Conservation (phyloP, 805 yeast species). For the Aciculoconidium aculeatum region DNA sequence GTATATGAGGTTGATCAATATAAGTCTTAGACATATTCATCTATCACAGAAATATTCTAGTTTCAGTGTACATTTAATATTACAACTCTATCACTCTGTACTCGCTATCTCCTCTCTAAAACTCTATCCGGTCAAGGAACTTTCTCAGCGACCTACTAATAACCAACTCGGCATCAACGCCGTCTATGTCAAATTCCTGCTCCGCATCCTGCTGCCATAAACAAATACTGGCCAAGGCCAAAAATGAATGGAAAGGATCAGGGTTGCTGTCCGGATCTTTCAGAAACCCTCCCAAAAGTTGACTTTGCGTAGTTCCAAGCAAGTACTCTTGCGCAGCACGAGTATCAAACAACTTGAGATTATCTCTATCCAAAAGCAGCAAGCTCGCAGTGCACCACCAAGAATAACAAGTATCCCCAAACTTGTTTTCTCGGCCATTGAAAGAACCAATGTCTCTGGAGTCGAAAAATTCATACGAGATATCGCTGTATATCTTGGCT, state of each 20-base stretch:
- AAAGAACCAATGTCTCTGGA: conserved; percentile 64
- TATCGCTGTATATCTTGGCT: conserved; percentile 20
- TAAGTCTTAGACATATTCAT: background rate
- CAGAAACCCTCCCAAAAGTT: conserved; percentile 68
- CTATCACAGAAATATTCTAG: background rate
- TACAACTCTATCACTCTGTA: too few relatives aligned
- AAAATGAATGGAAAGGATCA: conserved; percentile 63
- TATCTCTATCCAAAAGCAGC: conserved; percentile 28
- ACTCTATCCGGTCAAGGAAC: conserved; percentile 4
- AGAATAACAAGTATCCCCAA: conserved; percentile 80
- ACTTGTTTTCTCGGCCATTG: conserved; percentile 82
- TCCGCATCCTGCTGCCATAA: conserved; percentile 14
- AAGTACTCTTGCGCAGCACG: conserved; percentile 39
- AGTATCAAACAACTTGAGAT: conserved; percentile 29
- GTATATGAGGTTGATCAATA: conserved; percentile 1
- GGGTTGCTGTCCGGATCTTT: conserved; percentile 61
- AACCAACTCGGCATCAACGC: conserved; percentile 5
- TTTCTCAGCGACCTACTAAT: conserved; percentile 1
- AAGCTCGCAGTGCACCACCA: conserved; percentile 76
- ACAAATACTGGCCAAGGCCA: conserved; percentile 53
- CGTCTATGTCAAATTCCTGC: conserved; percentile 4
- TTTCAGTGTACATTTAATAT: too few relatives aligned
- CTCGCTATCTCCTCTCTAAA: background rate
- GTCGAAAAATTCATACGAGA: conserved; percentile 33
- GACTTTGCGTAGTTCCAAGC: conserved; percentile 51